Evolutionary conservation across 192 early-diverging fungal species (phyloP).

Genomic region (Coemansia biformis): DNA sequence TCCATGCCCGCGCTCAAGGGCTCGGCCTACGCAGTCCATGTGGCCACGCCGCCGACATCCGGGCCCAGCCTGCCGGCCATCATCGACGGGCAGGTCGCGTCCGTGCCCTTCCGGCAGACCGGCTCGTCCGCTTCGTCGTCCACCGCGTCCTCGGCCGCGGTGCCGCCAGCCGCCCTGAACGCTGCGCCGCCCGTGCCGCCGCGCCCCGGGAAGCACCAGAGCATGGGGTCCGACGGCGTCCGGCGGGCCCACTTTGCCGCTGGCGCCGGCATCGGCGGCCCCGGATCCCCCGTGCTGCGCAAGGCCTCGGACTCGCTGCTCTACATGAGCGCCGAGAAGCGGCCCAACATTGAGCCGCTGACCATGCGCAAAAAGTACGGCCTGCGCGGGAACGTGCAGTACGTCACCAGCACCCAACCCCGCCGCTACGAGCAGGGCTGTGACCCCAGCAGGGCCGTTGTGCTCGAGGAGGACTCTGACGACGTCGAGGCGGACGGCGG

Average conservation of each 20-base stretch:
- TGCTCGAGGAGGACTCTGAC: slow-evolving; percentile 1
- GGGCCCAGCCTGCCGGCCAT: slow-evolving; percentile 15
- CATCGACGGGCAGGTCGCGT: slow-evolving; percentile 2
- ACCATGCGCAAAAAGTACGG: slow-evolving; percentile 51
- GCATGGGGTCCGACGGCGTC: slow-evolving; percentile 18
- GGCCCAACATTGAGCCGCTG: slow-evolving; percentile 43
- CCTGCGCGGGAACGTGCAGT: slow-evolving; percentile 42
- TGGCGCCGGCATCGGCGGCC: slow-evolving; percentile 1
- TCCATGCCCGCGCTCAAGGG: slow-evolving; percentile 49
- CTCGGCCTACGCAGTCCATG: slow-evolving; percentile 8
- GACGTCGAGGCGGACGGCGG: neutral
- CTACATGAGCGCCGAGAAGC: slow-evolving; percentile 47
- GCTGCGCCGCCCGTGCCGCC: slow-evolving; percentile 21
- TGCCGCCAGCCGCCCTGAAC: neutral
- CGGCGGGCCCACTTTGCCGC: slow-evolving; percentile 7
- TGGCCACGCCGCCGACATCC: slow-evolving; percentile 23
- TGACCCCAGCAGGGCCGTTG: slow-evolving; percentile 17
- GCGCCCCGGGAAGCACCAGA: slow-evolving; percentile 22
- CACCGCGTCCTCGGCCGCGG: too few species aligned
- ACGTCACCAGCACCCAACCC: slow-evolving; percentile 20
- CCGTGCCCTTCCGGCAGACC: slow-evolving; percentile 4
- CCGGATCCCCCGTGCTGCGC: slow-evolving; percentile 34
- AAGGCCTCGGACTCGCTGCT: slow-evolving; percentile 47
- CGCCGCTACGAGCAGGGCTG: slow-evolving; percentile 21
- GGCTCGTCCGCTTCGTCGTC: neutral